Evolutionary conservation across 2,329 filamentous ascomycete species (phyloP), one percentile per base, ranked within the genome.

Genomic region (Aspergillus udagawae): DNA sequence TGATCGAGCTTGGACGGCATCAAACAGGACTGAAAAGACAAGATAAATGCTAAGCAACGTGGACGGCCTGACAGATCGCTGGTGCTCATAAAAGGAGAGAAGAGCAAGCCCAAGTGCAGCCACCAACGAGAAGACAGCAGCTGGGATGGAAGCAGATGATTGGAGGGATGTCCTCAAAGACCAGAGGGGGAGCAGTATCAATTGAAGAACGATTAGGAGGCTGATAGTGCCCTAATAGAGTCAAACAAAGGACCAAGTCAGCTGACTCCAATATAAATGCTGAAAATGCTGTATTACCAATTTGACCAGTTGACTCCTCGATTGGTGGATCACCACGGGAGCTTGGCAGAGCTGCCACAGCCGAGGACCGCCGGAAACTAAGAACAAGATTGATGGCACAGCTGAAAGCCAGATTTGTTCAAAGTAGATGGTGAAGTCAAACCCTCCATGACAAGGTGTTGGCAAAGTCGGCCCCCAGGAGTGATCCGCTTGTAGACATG

Each of bases 1-100:
- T 3, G 73, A 79, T 27, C 79, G 72, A 3, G 73, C 69, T 38
- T 74, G 72, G n/a, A 70, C 71, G 9, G 68, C 67, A 64, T 80
- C 77, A 49, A 81, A 73, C 2, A 77, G 29, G 9, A 74, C 56
- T 1, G 77, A 74, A 48, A 78, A 54, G 5, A 76, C 60, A 1
- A 81, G 71, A 60, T 79, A 81, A 10, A 74, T 50, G 51, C 62
- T 32, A 65, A 75, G 58, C 20, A 67, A 52, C 23, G 61, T 58
- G 9, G 67, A 69, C 6, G 68, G 68, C 20, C 63, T 60, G 5
- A 66, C 55, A 3, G 66, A 67, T 17, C 65, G 62, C 28, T 53
- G 52, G 49, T 71, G 65, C 49, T 67, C 68, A 20, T n/a, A 44
- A 21, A 21, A 21, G 17, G 41, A 44, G 5, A 44, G 41, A 44